phyloP scores from a whole-genome alignment of 176 grass and related monocot genomes.

The Hsuehochloa calcarea region DNA sequence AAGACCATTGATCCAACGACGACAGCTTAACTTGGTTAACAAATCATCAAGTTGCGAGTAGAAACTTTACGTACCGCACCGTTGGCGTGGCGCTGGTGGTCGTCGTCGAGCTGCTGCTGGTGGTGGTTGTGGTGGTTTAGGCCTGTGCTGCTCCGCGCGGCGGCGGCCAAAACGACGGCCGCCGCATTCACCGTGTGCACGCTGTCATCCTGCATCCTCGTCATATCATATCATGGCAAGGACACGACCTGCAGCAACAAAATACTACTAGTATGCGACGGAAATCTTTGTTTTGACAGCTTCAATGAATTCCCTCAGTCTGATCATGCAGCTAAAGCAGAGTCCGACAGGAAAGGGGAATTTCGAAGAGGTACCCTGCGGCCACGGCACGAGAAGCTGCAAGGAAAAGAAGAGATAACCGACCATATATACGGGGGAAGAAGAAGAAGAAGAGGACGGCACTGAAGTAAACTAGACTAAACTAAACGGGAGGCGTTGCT shows the following conservation, averaged over 20 bases:
- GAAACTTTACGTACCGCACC: background rate
- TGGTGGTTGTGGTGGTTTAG: background rate
- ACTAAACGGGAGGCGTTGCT: too few species aligned
- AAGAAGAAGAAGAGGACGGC: too few species aligned
- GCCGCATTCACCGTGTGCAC: conserved; percentile 60
- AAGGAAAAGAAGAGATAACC: too few species aligned
- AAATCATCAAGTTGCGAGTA: background rate
- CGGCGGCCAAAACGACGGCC: conserved; percentile 59
- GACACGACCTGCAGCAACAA: background rate
- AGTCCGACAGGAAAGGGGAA: background rate
- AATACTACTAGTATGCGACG: background rate
- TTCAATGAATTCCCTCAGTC: background rate
- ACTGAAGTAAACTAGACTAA: too few species aligned
- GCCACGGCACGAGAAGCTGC: too few species aligned
- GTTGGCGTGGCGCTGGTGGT: background rate
- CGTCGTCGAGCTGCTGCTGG: background rate
- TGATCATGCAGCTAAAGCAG: too few species aligned
- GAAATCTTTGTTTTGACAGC: background rate
- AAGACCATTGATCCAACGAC: background rate
- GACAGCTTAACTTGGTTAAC: background rate
- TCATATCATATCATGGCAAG: background rate
- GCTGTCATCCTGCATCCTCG: conserved; percentile 37
- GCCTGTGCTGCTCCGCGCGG: conserved; percentile 7
- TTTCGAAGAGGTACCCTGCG: too few species aligned
- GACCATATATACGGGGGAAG: too few species aligned